phyloP scores from a whole-genome alignment of 78 protist species.

The Speleostelium caveatum region DNA sequence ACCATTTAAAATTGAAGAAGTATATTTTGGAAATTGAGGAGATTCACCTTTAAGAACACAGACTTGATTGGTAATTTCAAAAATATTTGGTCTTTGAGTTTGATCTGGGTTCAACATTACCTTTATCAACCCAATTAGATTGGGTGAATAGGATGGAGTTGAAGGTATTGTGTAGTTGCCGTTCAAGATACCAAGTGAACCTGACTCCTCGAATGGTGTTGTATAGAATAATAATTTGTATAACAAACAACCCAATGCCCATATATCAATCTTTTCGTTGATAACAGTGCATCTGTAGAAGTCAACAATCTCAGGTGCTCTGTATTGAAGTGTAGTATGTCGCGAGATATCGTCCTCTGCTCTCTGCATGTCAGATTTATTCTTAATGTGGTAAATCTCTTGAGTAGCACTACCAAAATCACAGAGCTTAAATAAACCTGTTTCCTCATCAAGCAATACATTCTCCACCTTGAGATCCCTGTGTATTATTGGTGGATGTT shows the following conservation, averaged over 20 bases:
- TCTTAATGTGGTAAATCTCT: conserved; percentile 15
- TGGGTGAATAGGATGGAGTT: conserved; percentile 10
- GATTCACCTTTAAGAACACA: background rate
- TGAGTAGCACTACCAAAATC: conserved; percentile 85
- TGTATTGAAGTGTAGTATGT: conserved; percentile 82
- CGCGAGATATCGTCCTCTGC: conserved; percentile 80
- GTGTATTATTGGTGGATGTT: conserved; percentile 61
- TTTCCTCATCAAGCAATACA: conserved; percentile 63
- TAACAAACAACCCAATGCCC: conserved; percentile 89
- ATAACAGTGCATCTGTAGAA: conserved; percentile 77
- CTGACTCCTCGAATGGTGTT: conserved; percentile 69
- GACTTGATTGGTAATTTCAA: conserved; percentile 41
- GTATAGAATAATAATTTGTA: conserved; percentile 74
- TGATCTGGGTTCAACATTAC: conserved; percentile 61
- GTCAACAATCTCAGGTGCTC: conserved; percentile 91
- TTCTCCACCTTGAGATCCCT: conserved; percentile 87
- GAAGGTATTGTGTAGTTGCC: conserved; percentile 47
- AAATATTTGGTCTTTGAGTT: conserved; percentile 45
- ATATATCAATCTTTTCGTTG: conserved; percentile 85
- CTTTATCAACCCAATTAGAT: conserved; percentile 15
- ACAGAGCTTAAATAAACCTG: conserved; percentile 69
- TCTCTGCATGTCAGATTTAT: conserved; percentile 40
- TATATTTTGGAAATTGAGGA: conserved; percentile 27
- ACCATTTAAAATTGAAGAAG: background rate
- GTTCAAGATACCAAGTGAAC: conserved; percentile 59